These are phyloP conservation scores for Colletotrichum tamarilloi DNA, from an alignment of 2,329 filamentous ascomycete species.

Conservation along the genomic window DNA sequence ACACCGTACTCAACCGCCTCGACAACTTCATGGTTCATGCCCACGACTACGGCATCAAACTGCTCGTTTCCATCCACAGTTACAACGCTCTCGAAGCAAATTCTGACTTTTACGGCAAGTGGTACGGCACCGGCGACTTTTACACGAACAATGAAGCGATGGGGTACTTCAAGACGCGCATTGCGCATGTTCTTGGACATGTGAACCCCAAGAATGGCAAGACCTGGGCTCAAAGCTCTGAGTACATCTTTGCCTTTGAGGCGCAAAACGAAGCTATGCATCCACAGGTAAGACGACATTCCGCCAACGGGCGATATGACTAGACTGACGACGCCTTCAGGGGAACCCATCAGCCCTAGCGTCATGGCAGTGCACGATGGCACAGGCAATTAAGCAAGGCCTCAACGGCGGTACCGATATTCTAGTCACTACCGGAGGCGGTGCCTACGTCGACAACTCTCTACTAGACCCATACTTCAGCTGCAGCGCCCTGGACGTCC, in stretches of 20 bases:
- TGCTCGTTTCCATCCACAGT: conserved; percentile 34
- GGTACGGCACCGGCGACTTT: conserved; percentile 34
- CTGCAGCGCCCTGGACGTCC: conserved; percentile 28
- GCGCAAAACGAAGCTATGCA: conserved; percentile 41
- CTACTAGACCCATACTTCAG: conserved; percentile 35
- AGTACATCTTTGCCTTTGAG: conserved; percentile 41
- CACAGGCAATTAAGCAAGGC: conserved; percentile 38
- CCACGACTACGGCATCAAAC: conserved; percentile 34
- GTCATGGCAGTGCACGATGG: conserved; percentile 41
- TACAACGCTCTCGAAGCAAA: conserved; percentile 33
- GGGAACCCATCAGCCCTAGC: conserved; percentile 31
- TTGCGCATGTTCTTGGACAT: conserved; percentile 31
- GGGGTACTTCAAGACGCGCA: conserved; percentile 31
- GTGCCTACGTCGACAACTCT: conserved; percentile 36
- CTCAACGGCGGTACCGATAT: conserved; percentile 34
- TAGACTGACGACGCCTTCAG: conserved; percentile 12
- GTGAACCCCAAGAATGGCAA: conserved; percentile 35
- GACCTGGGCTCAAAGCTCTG: conserved; percentile 35
- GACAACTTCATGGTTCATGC: conserved; percentile 35
- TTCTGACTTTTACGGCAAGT: conserved; percentile 30
- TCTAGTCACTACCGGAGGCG: conserved; percentile 38
- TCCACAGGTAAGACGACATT: conserved; percentile 14
- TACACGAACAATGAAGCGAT: conserved; percentile 29
- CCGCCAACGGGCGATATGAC: too few relatives aligned
- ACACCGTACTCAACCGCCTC: conserved; percentile 32